Conservation (phyloP, 225 moss, liverwort and hornwort species). For the Ulota crispa region DNA sequence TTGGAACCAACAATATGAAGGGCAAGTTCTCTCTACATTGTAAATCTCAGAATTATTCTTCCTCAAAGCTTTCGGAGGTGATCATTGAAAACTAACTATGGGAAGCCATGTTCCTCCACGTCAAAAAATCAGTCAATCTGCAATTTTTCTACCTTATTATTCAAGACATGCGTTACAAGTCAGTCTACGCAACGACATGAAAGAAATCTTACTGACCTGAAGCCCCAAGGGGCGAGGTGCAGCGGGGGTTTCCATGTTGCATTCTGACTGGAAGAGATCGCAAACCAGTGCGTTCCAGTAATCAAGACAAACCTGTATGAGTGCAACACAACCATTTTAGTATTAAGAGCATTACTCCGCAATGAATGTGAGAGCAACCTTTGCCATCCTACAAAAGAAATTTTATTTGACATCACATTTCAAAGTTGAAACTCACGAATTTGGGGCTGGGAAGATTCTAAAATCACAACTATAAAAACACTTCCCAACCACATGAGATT, state of each 20-base stretch:
- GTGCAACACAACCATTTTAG: not conserved
- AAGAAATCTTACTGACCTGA: constrained; percentile 43
- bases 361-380: not conserved
- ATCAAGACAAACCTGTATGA: constrained; percentile 76
- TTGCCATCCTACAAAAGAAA: not conserved
- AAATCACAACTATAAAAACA: not conserved
- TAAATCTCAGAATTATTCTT: not conserved
- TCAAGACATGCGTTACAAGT: not conserved
- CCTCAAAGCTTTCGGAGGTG: not conserved
- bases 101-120: not conserved
- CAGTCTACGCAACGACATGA: not conserved
- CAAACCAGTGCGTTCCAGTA: constrained; percentile 94
- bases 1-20: not conserved
- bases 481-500: not conserved
- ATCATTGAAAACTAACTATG: not conserved
- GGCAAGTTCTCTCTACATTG: not conserved
- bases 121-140: not conserved
- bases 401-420: not conserved
- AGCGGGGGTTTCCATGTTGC: constrained; percentile 73
- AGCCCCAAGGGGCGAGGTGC: constrained; percentile 64
- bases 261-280: constrained; percentile 87
- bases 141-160: not conserved
- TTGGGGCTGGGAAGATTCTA: not conserved
- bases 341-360: not conserved
- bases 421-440: not conserved